Evolutionary conservation across 306 rosid genomes (phyloP).

Genomic region (Heteromeles arbutifolia): DNA sequence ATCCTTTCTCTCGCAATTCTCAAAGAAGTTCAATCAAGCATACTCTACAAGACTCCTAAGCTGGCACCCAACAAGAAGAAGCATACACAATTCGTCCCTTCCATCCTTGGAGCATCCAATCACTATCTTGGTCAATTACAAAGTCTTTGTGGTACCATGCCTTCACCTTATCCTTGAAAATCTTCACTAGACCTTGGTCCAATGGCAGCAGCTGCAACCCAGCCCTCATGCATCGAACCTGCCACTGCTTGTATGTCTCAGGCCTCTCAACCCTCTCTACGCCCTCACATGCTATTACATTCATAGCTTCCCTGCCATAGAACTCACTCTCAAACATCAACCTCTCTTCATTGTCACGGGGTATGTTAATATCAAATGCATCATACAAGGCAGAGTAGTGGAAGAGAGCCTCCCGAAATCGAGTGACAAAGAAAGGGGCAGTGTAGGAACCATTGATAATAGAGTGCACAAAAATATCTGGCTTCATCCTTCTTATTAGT

Average conservation of each 20-base stretch:
- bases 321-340: slow-evolving; percentile 50
- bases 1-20: not conserved
- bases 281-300: slow-evolving; percentile 63
- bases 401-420: slow-evolving; percentile 59
- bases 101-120: slow-evolving; percentile 75
- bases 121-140: slow-evolving; percentile 32
- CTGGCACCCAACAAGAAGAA: slow-evolving; percentile 66
- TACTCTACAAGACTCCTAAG: slow-evolving; percentile 16
- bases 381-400: slow-evolving; percentile 53
- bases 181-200: slow-evolving; percentile 24
- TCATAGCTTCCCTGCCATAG: slow-evolving; percentile 46
- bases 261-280: slow-evolving; percentile 58
- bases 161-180: slow-evolving; percentile 22
- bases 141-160: slow-evolving; percentile 40
- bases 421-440: slow-evolving; percentile 70
- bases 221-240: slow-evolving; percentile 26
- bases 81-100: slow-evolving; percentile 51
- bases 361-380: slow-evolving; percentile 32
- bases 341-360: slow-evolving; percentile 39
- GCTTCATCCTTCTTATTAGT: slow-evolving; percentile 63
- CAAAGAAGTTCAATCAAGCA: not conserved
- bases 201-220: slow-evolving; percentile 46
- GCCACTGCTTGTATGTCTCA: slow-evolving; percentile 70
- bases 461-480: slow-evolving; percentile 46
- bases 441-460: slow-evolving; percentile 56